These are phyloP conservation scores for Arbutus unedo DNA, from an alignment of 148 eudicot genomes.

Conservation along the genomic window DNA sequence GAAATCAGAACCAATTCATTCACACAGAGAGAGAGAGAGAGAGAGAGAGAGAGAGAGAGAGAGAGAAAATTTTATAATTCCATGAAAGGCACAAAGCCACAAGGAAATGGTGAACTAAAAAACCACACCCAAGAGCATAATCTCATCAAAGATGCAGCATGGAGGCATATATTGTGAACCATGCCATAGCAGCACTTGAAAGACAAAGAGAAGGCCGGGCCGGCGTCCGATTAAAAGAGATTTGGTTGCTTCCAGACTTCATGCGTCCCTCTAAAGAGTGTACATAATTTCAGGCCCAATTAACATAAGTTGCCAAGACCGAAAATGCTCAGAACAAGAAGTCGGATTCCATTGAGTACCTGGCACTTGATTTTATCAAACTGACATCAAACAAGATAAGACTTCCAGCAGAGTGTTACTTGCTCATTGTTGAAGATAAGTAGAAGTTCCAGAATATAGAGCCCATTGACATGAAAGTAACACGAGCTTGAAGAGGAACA, in stretches of 20 bases:
- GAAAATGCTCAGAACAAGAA: neutral
- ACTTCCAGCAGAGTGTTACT: conserved; percentile 29
- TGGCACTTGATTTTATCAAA: neutral
- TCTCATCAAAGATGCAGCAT: neutral
- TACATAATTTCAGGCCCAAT: neutral
- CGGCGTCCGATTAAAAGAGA: neutral
- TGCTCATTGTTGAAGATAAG: conserved; percentile 83
- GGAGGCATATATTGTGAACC: neutral
- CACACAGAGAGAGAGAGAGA: neutral
- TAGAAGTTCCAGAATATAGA: conserved; percentile 96
- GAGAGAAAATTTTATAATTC: neutral
- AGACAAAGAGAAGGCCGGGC: neutral
- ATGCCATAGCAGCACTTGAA: neutral
- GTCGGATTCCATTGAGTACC: neutral
- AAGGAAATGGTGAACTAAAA: neutral
- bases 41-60: neutral
- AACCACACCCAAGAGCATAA: neutral
- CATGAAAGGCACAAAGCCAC: neutral
- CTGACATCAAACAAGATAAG: neutral
- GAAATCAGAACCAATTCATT: neutral
- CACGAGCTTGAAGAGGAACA: conserved; percentile 91
- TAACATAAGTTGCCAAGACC: neutral
- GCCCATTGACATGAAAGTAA: conserved; percentile 90
- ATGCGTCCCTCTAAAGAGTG: neutral
- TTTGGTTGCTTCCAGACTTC: neutral